Evolutionary conservation across 2,329 filamentous ascomycete species (phyloP).

Genomic region (Fusarium proliferatum): DNA sequence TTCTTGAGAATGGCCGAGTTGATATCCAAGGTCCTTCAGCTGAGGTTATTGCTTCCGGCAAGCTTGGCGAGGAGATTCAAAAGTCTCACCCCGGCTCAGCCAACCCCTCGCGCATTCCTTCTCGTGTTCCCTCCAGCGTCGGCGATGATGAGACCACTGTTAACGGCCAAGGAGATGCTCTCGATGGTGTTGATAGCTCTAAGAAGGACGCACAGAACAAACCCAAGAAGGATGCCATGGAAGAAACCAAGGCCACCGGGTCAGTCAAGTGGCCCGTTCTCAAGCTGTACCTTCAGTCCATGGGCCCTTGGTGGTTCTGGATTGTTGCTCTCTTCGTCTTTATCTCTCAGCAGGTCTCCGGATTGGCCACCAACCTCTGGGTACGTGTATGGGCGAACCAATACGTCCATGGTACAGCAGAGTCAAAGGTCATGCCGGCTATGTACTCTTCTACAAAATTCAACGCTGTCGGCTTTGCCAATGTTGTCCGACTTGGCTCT

Average conservation of each 20-base stretch:
- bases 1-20: conserved; percentile 88
- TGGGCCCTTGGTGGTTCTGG: conserved; percentile 99
- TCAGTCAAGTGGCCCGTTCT: conserved; percentile 91
- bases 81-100: conserved; percentile 78
- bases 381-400: conserved; percentile 95
- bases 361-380: conserved; percentile 92
- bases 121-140: conserved; percentile 80
- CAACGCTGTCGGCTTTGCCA: conserved; percentile 49
- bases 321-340: conserved; percentile 79
- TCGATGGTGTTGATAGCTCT: conserved; percentile 58
- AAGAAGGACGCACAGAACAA: conserved; percentile 59
- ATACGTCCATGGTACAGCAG: conserved; percentile 64
- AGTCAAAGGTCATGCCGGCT: conserved; percentile 35
- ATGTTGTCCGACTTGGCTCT: conserved; percentile 54
- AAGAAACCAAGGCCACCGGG: conserved; percentile 84
- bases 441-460: conserved; percentile 44
- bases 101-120: conserved; percentile 77
- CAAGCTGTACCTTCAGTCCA: conserved; percentile 83
- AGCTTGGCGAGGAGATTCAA: conserved; percentile 85
- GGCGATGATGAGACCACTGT: conserved; percentile 72
- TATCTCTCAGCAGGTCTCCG: conserved; percentile 82
- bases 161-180: conserved; percentile 59
- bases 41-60: conserved; percentile 86
- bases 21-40: conserved; percentile 79
- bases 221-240: conserved; percentile 63